Conservation (phyloP, 495 filamentous ascomycete genomes). For the Schizothecium vesticola region DNA sequence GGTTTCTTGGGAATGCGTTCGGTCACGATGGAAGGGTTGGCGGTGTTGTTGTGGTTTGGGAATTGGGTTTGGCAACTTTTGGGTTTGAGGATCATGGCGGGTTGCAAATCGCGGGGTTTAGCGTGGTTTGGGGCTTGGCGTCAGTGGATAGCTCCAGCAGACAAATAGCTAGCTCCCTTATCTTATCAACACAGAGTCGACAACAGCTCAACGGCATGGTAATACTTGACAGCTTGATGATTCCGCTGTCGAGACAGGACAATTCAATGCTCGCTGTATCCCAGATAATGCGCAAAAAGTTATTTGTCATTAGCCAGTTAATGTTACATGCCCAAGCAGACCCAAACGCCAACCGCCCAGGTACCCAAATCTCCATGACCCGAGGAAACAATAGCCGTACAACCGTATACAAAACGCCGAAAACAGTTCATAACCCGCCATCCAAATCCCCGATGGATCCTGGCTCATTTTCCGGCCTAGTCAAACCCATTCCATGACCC, state of each 20-base stretch:
- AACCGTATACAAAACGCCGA: background rate
- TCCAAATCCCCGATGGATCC: background rate
- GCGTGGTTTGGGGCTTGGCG: background rate
- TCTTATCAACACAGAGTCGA: background rate
- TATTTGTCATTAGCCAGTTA: background rate
- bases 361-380: background rate
- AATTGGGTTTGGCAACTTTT: background rate
- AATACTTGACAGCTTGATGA: background rate
- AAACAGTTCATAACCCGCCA: background rate
- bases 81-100: background rate
- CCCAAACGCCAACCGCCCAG: background rate
- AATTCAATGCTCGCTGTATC: background rate
- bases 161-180: background rate
- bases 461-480: slow-evolving; percentile 6
- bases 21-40: background rate
- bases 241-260: background rate
- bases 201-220: background rate
- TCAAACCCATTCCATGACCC: slow-evolving; percentile 39
- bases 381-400: background rate
- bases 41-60: background rate
- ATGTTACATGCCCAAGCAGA: background rate
- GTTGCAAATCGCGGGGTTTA: background rate
- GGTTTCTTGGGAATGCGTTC: background rate
- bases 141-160: background rate
- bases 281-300: background rate